Evolutionary conservation across 2,329 filamentous ascomycete species (phyloP).

Genomic region (Madurella mycetomatis): DNA sequence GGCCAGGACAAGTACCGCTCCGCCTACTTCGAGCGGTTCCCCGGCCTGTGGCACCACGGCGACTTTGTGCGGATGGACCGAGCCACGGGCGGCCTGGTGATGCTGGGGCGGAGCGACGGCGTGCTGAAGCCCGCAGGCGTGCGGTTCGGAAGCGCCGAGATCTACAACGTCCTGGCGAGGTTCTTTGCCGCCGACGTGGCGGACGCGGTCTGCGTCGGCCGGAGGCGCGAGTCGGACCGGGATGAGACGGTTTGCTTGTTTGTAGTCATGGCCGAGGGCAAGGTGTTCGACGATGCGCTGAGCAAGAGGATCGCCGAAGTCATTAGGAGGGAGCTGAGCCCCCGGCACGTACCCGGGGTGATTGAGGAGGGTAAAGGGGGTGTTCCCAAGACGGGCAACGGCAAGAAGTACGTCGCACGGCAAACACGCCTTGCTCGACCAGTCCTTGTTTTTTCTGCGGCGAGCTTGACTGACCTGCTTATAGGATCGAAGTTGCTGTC

Average conservation of each 20-base stretch:
- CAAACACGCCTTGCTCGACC: too few species aligned
- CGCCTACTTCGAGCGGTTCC: slow-evolving; percentile 85
- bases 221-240: slow-evolving; percentile 63
- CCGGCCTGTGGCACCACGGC: slow-evolving; percentile 82
- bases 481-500: slow-evolving; percentile 84
- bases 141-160: slow-evolving; percentile 88
- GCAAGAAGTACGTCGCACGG: slow-evolving; percentile 71
- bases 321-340: slow-evolving; percentile 74
- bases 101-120: slow-evolving; percentile 90
- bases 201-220: slow-evolving; percentile 83
- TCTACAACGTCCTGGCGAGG: slow-evolving; percentile 87
- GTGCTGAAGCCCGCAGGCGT: slow-evolving; percentile 91
- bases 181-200: slow-evolving; percentile 75
- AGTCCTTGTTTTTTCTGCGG: neutral
- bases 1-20: slow-evolving; percentile 73
- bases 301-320: slow-evolving; percentile 59
- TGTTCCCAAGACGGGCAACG: slow-evolving; percentile 88
- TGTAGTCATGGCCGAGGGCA: slow-evolving; percentile 65
- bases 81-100: slow-evolving; percentile 65
- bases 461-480: neutral
- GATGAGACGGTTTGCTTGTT: slow-evolving; percentile 91
- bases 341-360: slow-evolving; percentile 81
- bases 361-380: slow-evolving; percentile 65
- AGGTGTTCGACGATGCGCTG: slow-evolving; percentile 56
- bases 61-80: slow-evolving; percentile 77